Evolutionary conservation across 257 asterid species (phyloP).

Genomic region (Cynanchum wilfordii): DNA sequence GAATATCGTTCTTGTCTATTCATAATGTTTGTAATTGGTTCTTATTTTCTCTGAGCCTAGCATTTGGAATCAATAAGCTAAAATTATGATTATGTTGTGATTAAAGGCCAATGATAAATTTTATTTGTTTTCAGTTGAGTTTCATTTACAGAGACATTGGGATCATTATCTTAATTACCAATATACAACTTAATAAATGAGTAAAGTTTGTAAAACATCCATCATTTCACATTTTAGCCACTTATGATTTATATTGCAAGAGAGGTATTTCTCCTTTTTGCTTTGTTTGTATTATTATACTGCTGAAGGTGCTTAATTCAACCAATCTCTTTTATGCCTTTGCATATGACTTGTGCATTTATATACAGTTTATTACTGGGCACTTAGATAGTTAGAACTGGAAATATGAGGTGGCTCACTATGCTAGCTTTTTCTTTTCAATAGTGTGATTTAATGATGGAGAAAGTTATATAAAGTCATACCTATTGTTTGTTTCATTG

Average conservation of each 20-base stretch:
- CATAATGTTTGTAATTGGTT: not conserved
- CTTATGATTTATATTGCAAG: not conserved
- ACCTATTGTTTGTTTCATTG: not conserved
- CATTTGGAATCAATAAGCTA: not conserved
- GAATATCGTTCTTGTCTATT: no score
- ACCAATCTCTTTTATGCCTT: not conserved
- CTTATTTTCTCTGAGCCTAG: not conserved
- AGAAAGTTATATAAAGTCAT: not conserved
- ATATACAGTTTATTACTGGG: not conserved
- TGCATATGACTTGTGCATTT: not conserved
- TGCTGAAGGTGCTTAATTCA: not conserved
- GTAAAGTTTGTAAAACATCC: not conserved
- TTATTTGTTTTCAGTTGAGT: not conserved
- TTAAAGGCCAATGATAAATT: not conserved
- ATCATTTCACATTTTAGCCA: not conserved
- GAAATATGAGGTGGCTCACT: not conserved
- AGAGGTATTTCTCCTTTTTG: not conserved
- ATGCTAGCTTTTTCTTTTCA: not conserved
- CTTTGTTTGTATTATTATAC: not conserved
- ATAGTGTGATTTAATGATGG: not conserved
- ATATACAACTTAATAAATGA: not conserved
- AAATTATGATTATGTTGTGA: not conserved
- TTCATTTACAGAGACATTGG: not conserved
- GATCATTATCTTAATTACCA: not conserved
- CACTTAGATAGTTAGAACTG: not conserved